Evolutionary conservation across 2,329 filamentous ascomycete genomes (phyloP), one percentile per base, ranked within the genome.

Genomic region (Fusarium napiforme): DNA sequence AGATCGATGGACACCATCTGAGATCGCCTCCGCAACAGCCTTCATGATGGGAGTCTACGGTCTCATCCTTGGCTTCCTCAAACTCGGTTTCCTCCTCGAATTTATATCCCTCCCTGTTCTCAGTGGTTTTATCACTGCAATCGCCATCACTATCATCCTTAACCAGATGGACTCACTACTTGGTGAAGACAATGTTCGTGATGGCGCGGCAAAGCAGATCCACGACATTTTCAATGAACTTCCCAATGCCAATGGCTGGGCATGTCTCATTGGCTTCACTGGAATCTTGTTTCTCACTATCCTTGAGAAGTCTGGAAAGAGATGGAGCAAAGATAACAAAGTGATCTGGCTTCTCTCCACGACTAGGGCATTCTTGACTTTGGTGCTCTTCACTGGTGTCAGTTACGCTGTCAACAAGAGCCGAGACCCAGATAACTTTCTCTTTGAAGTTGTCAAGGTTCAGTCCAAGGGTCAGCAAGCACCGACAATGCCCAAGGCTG

Each of bases 61-160:
- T 21, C 84, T 92, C 28, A 83, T 85, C 21, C 81, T 92, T 6
- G 90, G 90, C 0, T 82, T 92, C 3, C 83, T 92, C 28, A 90
- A 89, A 59, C 86, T 92, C 9, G 90, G 90, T 2, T 92, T 91
- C 77, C 82, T 92, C 9, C 84, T 92, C 26, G 89, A 92, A 67
- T 92, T 91, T 74, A 88, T 92, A 72, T 91, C 90, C 0, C 85
- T 90, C 2, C 90, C 90, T 0, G 88, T 92, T 4, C 84, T 92
- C 2, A 89, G 85, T 11, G 90, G 90, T 9, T 92, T 92, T 81
- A 91, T 92, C 73, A 90, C 89, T 0, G 90, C 90, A 4, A 90
- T 90, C 3, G 90, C 89, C 30, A 87, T 92, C 53, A 90, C 89
- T 36, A 92, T 92, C 76, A 87, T 89, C 28, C 86, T 91, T 56